Evolutionary conservation across 108 stramenopile species (phyloP).

Genomic region (Asterionellopsis glacialis): DNA sequence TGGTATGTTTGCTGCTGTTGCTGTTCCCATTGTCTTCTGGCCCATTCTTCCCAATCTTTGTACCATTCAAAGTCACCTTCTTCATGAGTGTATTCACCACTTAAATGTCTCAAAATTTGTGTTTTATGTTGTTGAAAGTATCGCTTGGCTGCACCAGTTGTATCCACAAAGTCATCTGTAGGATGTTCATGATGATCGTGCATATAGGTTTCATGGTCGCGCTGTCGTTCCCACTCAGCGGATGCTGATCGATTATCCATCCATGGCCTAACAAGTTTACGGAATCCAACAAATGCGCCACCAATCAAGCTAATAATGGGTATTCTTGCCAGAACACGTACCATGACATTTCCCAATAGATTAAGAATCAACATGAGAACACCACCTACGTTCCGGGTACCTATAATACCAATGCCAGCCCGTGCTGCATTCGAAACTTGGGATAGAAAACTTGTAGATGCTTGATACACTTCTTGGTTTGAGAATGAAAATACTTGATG

Average conservation of each 20-base stretch:
- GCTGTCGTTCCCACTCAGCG: conserved; percentile 81
- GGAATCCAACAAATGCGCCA: conserved; percentile 57
- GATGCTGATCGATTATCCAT: conserved; percentile 44
- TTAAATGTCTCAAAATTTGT: conserved; percentile 43
- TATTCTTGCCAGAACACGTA: conserved; percentile 28
- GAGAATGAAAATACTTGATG: conserved; percentile 40
- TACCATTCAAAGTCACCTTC: conserved; percentile 68
- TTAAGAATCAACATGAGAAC: conserved; percentile 2
- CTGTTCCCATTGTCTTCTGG: conserved; percentile 57
- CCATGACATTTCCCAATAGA: conserved; percentile 22
- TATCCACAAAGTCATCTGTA: conserved; percentile 50
- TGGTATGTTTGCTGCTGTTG: conserved; percentile 50
- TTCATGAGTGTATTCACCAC: conserved; percentile 47
- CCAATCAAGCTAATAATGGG: conserved; percentile 56
- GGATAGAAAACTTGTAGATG: conserved; percentile 22
- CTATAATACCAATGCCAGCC: not conserved
- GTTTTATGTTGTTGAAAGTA: conserved; percentile 47
- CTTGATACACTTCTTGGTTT: conserved; percentile 20
- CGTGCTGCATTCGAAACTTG: conserved; percentile 7
- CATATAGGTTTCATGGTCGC: conserved; percentile 58
- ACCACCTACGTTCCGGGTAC: conserved; percentile 7
- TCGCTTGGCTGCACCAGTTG: conserved; percentile 33
- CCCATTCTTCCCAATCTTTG: conserved; percentile 78
- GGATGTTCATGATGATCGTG: conserved; percentile 3
- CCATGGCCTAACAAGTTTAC: conserved; percentile 72